These are phyloP conservation scores for Rhazya stricta DNA, from an alignment of 257 asterid species.

Conservation along the genomic window DNA sequence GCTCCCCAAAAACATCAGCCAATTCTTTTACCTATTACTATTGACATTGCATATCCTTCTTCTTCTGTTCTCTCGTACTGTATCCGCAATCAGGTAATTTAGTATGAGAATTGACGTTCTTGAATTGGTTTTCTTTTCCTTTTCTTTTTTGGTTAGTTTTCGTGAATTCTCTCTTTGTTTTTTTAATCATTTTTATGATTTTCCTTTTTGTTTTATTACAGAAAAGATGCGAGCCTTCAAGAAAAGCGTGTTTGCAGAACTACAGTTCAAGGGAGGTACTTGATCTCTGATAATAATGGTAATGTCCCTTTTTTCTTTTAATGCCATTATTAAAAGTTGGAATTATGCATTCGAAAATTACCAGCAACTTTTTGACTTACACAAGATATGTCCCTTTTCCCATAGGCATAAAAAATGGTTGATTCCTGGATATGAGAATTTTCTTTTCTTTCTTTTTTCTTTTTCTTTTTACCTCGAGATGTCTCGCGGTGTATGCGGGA, in stretches of 20 bases:
- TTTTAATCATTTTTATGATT: conserved; percentile 5
- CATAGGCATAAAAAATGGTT: too few species aligned
- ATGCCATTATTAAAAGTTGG: background rate
- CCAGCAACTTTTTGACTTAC: too few species aligned
- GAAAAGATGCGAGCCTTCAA: conserved; percentile 62
- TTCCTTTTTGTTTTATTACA: conserved; percentile 20
- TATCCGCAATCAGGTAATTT: conserved; percentile 50
- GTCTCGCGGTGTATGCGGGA: background rate
- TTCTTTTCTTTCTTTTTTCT: background rate
- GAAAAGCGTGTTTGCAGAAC: conserved; percentile 52
- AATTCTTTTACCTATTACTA: background rate
- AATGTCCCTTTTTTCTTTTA: background rate
- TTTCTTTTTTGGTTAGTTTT: background rate
- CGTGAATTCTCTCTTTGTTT: background rate
- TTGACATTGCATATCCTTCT: conserved; percentile 19
- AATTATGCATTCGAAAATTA: background rate
- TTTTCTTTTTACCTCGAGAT: too few species aligned
- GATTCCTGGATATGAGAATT: background rate
- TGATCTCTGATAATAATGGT: conserved; percentile 81
- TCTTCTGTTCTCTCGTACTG: conserved; percentile 29
- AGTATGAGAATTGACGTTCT: background rate
- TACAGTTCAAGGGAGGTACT: conserved; percentile 82
- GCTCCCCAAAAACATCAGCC: background rate
- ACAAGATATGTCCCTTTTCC: too few species aligned
- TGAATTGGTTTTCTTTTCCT: background rate